Percentiles rank a stretch among this genome's conserved stretches.
Conservation (phyloP, 2,329 filamentous ascomycete species). For the Nemania sp. region DNA sequence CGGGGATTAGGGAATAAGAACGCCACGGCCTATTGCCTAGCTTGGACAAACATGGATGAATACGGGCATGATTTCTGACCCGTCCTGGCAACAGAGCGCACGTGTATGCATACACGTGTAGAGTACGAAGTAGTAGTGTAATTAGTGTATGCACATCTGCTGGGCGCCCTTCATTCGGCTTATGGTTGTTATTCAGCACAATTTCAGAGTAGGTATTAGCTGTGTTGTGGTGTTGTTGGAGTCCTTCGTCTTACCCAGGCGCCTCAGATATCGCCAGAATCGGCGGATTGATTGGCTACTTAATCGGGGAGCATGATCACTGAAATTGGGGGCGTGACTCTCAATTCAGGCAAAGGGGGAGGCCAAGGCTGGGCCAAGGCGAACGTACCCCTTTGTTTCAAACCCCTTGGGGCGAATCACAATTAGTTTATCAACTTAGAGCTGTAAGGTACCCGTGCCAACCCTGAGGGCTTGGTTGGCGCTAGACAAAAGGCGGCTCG, state of each 20-base stretch:
- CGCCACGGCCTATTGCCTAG: conserved; percentile 3
- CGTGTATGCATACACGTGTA: background rate
- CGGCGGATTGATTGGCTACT: conserved; percentile 2
- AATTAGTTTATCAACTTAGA: conserved; percentile 16
- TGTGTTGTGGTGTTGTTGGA: too few relatives aligned
- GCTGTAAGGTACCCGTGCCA: conserved; percentile 37
- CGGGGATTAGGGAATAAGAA: conserved; percentile 24
- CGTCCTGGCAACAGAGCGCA: too few relatives aligned
- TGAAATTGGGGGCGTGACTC: conserved; percentile 12
- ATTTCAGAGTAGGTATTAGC: conserved; percentile 2
- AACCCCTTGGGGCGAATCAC: conserved; percentile 23
- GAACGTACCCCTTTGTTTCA: conserved; percentile 27
- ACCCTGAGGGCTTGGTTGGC: conserved; percentile 22
- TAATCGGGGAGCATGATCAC: conserved; percentile 1
- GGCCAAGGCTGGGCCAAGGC: background rate
- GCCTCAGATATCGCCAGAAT: background rate
- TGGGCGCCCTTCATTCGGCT: background rate
- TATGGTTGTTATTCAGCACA: background rate
- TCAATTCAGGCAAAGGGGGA: conserved; percentile 21
- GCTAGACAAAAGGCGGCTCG: conserved; percentile 28
- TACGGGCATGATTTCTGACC: too few relatives aligned
- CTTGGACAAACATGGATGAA: conserved; percentile 9
- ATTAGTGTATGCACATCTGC: background rate
- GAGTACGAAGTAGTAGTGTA: background rate
- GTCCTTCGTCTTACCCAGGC: background rate